Base-by-base conservation (phyloP, 2,329 filamentous ascomycete species). In the Calonectria pteridis region DNA sequence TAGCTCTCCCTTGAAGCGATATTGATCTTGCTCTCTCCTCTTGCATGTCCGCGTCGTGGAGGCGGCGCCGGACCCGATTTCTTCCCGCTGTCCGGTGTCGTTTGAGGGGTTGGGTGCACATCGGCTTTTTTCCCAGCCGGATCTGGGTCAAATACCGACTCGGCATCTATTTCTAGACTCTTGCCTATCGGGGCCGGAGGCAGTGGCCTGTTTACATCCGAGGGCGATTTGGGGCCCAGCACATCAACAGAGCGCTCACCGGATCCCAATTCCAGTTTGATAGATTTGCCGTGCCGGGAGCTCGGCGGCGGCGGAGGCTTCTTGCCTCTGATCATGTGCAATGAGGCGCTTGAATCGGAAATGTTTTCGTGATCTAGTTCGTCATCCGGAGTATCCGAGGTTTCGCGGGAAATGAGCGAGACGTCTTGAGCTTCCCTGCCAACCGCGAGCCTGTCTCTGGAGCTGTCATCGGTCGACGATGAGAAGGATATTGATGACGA, bases 251-350 rank as follows among this genome's bases (percentile, higher is more conserved):
- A 49, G 28, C 35, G 55, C 26, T 64, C 59, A 18, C 40, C 29
- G 28, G 37, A n/a, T 14, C 37, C 37, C 16, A 31, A 71, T 76
- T 84, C 85, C 85, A 53, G 86, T 76, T 88, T 91, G 76, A 96
- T 93, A 23, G 93, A 88, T 83, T 93, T 96, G 6, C 95, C 95
- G 84, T 96, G 94, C 69, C 94, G 91, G 66, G 93, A 95, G 81
- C 90, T 95, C 14, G 88, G 88, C 28, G 94, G 94, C 9, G 94
- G 94, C 18, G 93, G 93, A 75, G 91, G 91, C 83, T 91, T 92
- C 81, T 93, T 94, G 43, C 81, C 81, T 73, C 76, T 86, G 50
- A 67, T 65, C 11, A 78, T 66, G 23, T 78, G 78, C 28, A 76
- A 73, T n/a, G 80, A 78, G n/a, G 73, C 67, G 71, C 80, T 82